Base-by-base conservation (phyloP, 768 basidiomycete genomes). In the Termitomyces sp. region DNA sequence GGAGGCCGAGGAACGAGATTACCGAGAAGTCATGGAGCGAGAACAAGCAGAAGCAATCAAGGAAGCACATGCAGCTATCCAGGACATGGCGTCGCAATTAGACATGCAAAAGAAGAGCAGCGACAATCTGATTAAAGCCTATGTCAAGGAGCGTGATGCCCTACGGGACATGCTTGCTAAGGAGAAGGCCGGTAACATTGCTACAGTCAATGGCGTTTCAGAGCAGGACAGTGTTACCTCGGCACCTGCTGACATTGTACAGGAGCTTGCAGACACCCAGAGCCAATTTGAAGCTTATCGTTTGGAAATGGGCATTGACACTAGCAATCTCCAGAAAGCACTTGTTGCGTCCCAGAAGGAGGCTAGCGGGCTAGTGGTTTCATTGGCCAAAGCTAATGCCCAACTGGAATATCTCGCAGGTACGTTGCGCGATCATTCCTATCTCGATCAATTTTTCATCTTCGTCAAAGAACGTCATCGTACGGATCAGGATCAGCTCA, bases 61-160 rank as follows among this genome's bases (percentile, higher is more conserved):
- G 37, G 93, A 97, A 72, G 96, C 96, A 0, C 90, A 94, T 59
- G 87, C 91, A 55, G 87, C 91, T 1, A 94, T 98, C 65, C 81
- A 87, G 59, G 83, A 87, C 39, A 77, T 98, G 18, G 86, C 86
- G 18, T 77, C 83, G 15, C 88, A 94, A 69, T 76, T 97, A 13
- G 92, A 95, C 61, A 76, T 80, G 42, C 87, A 93, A 72, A 87
- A 89, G 72, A 85, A 84, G 71, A 79, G 77, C 69, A 80, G 82
- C 67, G 87, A 89, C 36, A 72, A 74, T n/a, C 78, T 86, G 47
- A 86, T 92, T 44, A 87, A 91, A 66, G 86, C 89, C 9, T 91
- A 89, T 58, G 81, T 89, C 72, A 91, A 91, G 72, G 96, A 98
- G 72, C 77, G 93, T 6, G 97, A 97, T 64, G 83, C 92, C 47